Percentiles rank a stretch among this genome's conserved stretches.
These are phyloP conservation scores for Colletotrichum horii DNA, from an alignment of 2,329 filamentous ascomycete genomes.

Conservation along the genomic window DNA sequence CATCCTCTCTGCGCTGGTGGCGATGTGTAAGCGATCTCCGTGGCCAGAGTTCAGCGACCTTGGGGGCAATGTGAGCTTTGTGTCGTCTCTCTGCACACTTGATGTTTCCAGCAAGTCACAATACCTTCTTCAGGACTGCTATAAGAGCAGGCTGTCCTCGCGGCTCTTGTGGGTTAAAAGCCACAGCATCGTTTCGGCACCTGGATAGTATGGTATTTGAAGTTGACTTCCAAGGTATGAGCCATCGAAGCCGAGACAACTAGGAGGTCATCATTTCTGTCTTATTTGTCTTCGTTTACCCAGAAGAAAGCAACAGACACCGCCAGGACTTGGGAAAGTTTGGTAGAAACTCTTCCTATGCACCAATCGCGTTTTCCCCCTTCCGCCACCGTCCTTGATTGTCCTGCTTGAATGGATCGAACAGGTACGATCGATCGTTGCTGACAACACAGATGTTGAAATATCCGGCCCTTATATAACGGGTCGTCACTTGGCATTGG, in stretches of 20 bases:
- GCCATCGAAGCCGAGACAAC: not conserved
- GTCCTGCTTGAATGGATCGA: not conserved
- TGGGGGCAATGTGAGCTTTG: not conserved
- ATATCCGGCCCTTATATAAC: not conserved
- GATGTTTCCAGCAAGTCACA: too few species aligned
- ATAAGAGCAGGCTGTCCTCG: too few species aligned
- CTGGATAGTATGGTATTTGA: not conserved
- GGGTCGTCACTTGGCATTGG: not conserved
- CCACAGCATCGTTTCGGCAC: not conserved
- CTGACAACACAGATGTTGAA: not conserved
- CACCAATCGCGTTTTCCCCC: not conserved
- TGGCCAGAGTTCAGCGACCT: not conserved
- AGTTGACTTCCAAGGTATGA: not conserved
- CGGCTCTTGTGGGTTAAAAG: too few species aligned
- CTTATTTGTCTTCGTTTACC: not conserved
- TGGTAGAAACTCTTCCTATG: not conserved
- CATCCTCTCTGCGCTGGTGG: not conserved
- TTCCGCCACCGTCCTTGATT: not conserved
- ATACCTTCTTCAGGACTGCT: too few species aligned
- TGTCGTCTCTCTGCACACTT: not conserved
- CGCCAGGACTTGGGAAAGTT: not conserved
- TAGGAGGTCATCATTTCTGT: not conserved
- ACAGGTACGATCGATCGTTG: not conserved
- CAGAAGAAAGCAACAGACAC: not conserved
- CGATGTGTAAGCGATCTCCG: not conserved